Base-by-base conservation (phyloP, 1,284 basidiomycete genomes). In the Sporisorium graminicola region DNA sequence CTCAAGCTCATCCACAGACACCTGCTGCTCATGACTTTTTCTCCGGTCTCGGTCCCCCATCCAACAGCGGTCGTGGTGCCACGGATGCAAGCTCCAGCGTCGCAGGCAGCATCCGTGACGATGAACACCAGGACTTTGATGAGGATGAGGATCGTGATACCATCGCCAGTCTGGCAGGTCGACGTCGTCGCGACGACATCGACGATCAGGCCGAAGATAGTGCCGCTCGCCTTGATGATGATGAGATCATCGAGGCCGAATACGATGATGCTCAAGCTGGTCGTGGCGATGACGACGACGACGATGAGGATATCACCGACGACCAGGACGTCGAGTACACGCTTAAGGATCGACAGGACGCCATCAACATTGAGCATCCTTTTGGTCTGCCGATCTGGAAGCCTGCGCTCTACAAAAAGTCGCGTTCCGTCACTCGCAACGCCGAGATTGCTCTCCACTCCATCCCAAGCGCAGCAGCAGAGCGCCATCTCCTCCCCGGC, bases 331-430 rank as follows among this genome's bases (percentile, higher is more conserved):
- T 93, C 42, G 94, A 88, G 54, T 88, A 98, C 80, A 99, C 96
- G 0, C 88, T 99, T 77, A 95, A 93, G 87, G 95, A 98, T 81
- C 91, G 97, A 31, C 97, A 99, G 86, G 98, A 97, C 50, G 89
- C 89, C 79, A 97, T 99, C 86, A 99, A 99, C 87, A 95, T 98
- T 85, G 94, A 98, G 86, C 97, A 99, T 86, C 97, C 97, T 8
- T 99, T 99, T 86, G 97, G 97, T 89, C 89, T 99, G 76, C 97
- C 94, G 50, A 98, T 99, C 85, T 99, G 97, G 97, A 99, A 99
- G 87, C 97, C 97, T 14, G 97, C 97, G 0, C 87, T 99, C 58
- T 99, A 99, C 90, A 96, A 97, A 87, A 99, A 99, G 86, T 93
- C 93, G 29, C 92, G 97, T 52, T 95, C 95, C 2, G 93, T 99